Evolutionary conservation across 306 rosid genomes (phyloP).

Genomic region (Purshia tridentata): DNA sequence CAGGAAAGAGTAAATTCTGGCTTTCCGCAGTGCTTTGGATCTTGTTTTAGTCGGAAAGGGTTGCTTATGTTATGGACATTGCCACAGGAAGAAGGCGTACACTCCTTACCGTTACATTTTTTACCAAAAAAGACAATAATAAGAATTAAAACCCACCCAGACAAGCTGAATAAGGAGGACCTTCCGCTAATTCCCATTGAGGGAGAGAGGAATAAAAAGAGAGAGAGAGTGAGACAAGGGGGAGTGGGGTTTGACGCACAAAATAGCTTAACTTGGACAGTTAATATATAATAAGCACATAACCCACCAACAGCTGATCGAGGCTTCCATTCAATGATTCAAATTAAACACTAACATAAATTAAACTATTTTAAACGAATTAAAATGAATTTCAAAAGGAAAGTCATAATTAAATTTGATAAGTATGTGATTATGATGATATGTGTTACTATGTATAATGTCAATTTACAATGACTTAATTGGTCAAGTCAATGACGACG

Average conservation of each 20-base stretch:
- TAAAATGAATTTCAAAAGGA: too few species aligned
- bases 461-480: too few species aligned
- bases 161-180: background rate
- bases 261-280: background rate
- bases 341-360: too few species aligned
- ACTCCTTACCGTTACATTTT: background rate
- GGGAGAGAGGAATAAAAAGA: background rate
- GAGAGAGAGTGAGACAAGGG: background rate
- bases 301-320: too few species aligned
- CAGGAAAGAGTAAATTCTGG: slow-evolving; percentile 6
- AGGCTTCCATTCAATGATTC: too few species aligned
- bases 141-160: background rate
- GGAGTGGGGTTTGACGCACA: background rate
- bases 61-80: slow-evolving; percentile 17
- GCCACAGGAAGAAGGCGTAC: slow-evolving; percentile 20
- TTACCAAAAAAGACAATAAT: background rate
- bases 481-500: too few species aligned
- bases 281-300: too few species aligned
- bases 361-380: too few species aligned
- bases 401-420: too few species aligned
- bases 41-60: slow-evolving; percentile 32
- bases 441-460: too few species aligned
- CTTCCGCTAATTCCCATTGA: background rate
- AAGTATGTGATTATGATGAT: too few species aligned
- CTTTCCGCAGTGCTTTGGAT: slow-evolving; percentile 18